Conservation (phyloP, 768 basidiomycete genomes). For the Pleurotus eryngii region DNA sequence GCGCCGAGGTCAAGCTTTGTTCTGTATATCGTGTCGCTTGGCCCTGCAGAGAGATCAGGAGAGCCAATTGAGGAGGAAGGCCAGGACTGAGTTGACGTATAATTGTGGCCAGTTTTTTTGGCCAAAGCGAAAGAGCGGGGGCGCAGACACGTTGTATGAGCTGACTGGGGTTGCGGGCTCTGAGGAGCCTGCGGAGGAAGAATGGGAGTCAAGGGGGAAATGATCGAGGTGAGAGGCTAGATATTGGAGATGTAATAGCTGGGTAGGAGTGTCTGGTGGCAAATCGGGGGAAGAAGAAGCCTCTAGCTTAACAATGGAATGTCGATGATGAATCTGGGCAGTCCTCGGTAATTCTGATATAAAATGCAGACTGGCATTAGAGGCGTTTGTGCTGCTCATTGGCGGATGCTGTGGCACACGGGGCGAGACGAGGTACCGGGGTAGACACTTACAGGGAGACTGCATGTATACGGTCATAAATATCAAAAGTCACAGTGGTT, state of each 20-base stretch:
- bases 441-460: slow-evolving; percentile 5
- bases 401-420: slow-evolving; percentile 7
- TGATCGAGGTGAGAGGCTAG: slow-evolving; percentile 25
- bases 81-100: slow-evolving; percentile 11
- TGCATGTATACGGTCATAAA: slow-evolving; percentile 5
- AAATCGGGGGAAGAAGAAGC: slow-evolving; percentile 42
- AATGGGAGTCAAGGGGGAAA: slow-evolving; percentile 31
- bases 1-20: slow-evolving; percentile 7
- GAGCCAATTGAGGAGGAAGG: slow-evolving; percentile 3
- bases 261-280: slow-evolving; percentile 29
- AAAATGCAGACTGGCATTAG: slow-evolving; percentile 18
- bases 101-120: background rate
- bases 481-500: background rate
- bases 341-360: slow-evolving; percentile 13
- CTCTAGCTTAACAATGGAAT: slow-evolving; percentile 38
- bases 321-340: slow-evolving; percentile 12
- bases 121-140: background rate
- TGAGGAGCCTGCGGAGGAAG: slow-evolving; percentile 31
- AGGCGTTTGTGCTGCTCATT: slow-evolving; percentile 6
- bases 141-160: background rate
- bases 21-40: slow-evolving; percentile 2
- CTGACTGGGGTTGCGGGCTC: slow-evolving; percentile 18
- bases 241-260: slow-evolving; percentile 34
- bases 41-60: slow-evolving; percentile 6
- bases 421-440: slow-evolving; percentile 7